Conservation (phyloP, 2,329 filamentous ascomycete genomes). For the Ophiosphaerella narmari region DNA sequence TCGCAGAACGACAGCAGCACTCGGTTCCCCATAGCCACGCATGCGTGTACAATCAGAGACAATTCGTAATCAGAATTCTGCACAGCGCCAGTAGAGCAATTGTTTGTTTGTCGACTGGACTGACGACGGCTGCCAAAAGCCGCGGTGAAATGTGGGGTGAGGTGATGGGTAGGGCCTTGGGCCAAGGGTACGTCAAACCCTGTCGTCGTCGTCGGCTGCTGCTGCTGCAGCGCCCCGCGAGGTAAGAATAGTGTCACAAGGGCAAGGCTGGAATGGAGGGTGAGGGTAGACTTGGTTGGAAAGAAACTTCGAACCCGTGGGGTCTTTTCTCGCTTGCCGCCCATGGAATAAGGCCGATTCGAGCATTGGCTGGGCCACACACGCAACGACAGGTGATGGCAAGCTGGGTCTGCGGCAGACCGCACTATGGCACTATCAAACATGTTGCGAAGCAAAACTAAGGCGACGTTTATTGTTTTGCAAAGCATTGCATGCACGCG, state of each 20-base stretch:
- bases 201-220: no score
- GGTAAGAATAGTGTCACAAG: conserved; percentile 14
- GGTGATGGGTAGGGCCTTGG: background rate
- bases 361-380: conserved; percentile 15
- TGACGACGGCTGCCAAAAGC: no score
- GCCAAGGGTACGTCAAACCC: background rate
- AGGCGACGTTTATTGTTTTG: background rate
- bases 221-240: background rate
- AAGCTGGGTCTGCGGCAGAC: background rate
- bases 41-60: no score
- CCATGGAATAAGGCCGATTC: conserved; percentile 36
- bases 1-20: conserved; percentile 4
- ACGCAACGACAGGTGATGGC: conserved; percentile 6
- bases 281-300: conserved; percentile 25
- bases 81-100: no score
- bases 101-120: no score
- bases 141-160: background rate
- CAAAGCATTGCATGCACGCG: conserved; percentile 4
- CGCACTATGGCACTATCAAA: background rate
- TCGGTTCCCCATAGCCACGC: conserved; percentile 19
- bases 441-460: background rate
- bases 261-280: conserved; percentile 32
- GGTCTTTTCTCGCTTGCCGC: conserved; percentile 23
- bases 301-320: conserved; percentile 19
- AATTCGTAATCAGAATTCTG: no score